A percentile compares a stretch with the other conserved stretches of the same genome.
Evolutionary conservation across 176 grass and related monocot genomes (phyloP).

Genomic region (Oryza nivara): DNA sequence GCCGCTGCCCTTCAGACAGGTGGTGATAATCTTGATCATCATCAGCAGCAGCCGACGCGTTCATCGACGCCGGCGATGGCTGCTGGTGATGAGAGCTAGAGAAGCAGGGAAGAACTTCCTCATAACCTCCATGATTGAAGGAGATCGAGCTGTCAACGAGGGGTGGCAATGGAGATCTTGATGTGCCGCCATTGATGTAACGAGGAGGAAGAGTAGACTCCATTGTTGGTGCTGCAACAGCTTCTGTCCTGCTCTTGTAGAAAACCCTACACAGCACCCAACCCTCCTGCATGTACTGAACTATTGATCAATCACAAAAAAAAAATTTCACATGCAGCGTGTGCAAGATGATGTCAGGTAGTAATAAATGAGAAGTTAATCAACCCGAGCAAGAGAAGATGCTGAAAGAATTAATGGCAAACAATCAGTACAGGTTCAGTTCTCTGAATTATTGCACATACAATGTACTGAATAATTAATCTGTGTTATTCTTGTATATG

Average conservation of each 20-base stretch:
- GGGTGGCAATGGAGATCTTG: conserved; percentile 56
- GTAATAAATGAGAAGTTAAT: not conserved
- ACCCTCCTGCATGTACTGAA: conserved; percentile 53
- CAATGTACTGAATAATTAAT: no score
- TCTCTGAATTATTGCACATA: not conserved
- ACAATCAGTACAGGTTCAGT: not conserved
- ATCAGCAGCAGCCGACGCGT: no score
- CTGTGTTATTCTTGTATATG: not conserved
- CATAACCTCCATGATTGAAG: conserved; percentile 65
- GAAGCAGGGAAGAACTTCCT: conserved; percentile 95
- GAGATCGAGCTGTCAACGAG: conserved; percentile 74
- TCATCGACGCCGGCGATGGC: conserved; percentile 27
- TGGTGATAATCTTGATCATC: no score
- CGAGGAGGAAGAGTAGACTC: not conserved
- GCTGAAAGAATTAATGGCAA: not conserved
- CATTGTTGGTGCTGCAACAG: conserved; percentile 15
- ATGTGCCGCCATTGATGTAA: conserved; percentile 25
- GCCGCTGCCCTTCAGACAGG: no score
- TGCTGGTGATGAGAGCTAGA: conserved; percentile 53
- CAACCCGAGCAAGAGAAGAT: not conserved
- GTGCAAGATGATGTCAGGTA: no score
- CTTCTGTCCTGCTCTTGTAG: conserved; percentile 66
- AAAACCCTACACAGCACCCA: conserved; percentile 94
- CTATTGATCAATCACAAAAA: not conserved
- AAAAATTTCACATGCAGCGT: no score